Percentiles rank a stretch among this genome's conserved stretches.
These are phyloP conservation scores for Penicillium sp. DNA, from an alignment of 2,329 filamentous ascomycete genomes.

Conservation along the genomic window DNA sequence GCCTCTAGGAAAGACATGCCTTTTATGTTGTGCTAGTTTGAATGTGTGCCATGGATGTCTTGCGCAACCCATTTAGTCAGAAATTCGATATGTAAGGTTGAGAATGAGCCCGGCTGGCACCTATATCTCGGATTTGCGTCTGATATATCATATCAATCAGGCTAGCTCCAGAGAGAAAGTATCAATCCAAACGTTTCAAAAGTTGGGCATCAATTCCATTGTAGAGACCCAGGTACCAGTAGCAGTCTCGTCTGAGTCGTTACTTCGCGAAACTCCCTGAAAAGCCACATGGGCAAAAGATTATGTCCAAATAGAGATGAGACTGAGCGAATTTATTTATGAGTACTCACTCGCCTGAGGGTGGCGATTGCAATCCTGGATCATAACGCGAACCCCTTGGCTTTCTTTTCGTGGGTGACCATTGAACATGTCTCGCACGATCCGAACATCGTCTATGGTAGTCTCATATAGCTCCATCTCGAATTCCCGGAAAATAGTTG, in stretches of 20 bases:
- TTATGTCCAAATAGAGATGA: not conserved
- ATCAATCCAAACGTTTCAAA: not conserved
- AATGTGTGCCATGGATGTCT: not conserved
- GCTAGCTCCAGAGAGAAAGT: not conserved
- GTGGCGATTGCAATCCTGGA: conserved; percentile 2
- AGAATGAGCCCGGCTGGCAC: not conserved
- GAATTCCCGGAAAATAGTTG: conserved; percentile 31
- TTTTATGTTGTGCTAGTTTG: too few species aligned
- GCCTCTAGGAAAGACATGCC: too few species aligned
- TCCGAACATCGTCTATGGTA: conserved; percentile 29
- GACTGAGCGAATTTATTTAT: not conserved
- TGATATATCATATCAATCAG: not conserved
- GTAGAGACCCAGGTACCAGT: not conserved
- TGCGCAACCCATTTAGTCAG: not conserved
- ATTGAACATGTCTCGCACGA: conserved; percentile 28
- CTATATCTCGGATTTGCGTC: not conserved
- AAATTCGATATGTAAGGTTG: not conserved
- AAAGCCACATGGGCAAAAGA: not conserved
- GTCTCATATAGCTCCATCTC: conserved; percentile 35
- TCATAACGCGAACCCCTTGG: conserved; percentile 22
- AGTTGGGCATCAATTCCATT: not conserved
- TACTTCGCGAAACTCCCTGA: not conserved
- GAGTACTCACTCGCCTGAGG: not conserved
- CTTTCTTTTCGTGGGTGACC: conserved; percentile 17
- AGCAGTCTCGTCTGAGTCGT: not conserved